phyloP scores from a whole-genome alignment of 2,329 filamentous ascomycete genomes.

The Aspergillus aculeatinus region DNA sequence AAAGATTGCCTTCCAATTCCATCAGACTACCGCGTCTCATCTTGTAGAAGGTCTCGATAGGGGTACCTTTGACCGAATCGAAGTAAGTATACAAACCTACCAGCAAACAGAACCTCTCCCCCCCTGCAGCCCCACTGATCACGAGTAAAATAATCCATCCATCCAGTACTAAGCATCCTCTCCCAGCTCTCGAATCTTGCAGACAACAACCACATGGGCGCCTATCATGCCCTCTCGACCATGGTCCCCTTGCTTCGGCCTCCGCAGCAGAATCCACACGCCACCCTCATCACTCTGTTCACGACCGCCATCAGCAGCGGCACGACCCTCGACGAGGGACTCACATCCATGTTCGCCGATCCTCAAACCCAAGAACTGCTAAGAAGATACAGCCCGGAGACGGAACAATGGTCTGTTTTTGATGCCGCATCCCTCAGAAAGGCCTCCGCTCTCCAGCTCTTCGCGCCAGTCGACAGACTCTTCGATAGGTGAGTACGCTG shows the following conservation, averaged over 20 bases:
- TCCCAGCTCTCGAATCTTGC: constrained; percentile 43
- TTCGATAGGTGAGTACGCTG: constrained; percentile 12
- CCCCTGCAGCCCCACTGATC: too few species aligned
- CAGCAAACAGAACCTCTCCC: too few species aligned
- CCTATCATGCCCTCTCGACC: constrained; percentile 19
- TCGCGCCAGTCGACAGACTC: background rate
- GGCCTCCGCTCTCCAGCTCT: too few species aligned
- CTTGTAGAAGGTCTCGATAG: constrained; percentile 21
- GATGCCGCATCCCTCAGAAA: too few species aligned
- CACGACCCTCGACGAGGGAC: background rate
- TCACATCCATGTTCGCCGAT: background rate
- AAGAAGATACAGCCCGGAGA: constrained; percentile 6
- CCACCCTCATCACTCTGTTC: constrained; percentile 46
- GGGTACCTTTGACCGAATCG: constrained; percentile 38
- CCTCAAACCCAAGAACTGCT: background rate
- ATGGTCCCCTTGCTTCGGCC: constrained; percentile 38
- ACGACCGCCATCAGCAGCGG: constrained; percentile 36
- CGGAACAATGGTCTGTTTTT: too few species aligned
- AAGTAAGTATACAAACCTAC: constrained; percentile 27
- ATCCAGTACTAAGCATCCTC: background rate
- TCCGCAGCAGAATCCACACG: constrained; percentile 36
- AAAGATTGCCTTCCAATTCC: constrained; percentile 30
- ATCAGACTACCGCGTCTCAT: constrained; percentile 24
- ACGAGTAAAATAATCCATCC: too few species aligned
- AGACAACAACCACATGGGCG: constrained; percentile 38